Conservation (phyloP, 495 filamentous ascomycete genomes). For the Eremomyces bilateralis region DNA sequence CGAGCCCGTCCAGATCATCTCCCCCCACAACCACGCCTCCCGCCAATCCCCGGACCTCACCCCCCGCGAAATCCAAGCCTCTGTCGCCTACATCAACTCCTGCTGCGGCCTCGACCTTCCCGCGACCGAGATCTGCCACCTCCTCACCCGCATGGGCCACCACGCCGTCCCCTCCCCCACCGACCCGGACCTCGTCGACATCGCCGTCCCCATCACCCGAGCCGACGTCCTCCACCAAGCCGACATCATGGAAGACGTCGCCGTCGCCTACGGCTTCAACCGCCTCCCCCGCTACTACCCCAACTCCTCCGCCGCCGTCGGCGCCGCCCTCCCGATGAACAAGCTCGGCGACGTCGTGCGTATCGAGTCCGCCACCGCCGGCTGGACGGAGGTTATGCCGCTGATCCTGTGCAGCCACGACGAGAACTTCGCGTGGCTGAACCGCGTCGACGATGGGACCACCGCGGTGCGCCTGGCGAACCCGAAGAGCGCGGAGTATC, state of each 20-base stretch:
- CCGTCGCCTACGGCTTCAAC: constrained; percentile 93
- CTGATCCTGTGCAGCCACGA: constrained; percentile 94
- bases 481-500: constrained; percentile 90
- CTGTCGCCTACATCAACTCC: constrained; percentile 77
- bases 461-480: constrained; percentile 80
- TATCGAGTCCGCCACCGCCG: constrained; percentile 75
- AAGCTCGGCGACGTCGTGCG: constrained; percentile 86
- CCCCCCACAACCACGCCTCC: constrained; percentile 69
- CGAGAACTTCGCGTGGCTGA: constrained; percentile 94
- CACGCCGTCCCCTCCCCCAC: constrained; percentile 44
- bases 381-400: constrained; percentile 92
- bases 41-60: constrained; percentile 59
- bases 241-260: constrained; percentile 97
- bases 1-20: constrained; percentile 79
- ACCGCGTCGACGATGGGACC: constrained; percentile 70
- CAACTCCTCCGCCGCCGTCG: constrained; percentile 62
- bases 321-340: constrained; percentile 73
- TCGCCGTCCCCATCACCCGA: constrained; percentile 67
- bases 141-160: constrained; percentile 74
- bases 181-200: constrained; percentile 44
- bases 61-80: constrained; percentile 53
- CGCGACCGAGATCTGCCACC: constrained; percentile 44
- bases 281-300: constrained; percentile 67
- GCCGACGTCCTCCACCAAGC: constrained; percentile 91
- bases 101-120: constrained; percentile 66